These are phyloP conservation scores for Acorus gramineus DNA, from an alignment of 106 monocot species.

Conservation along the genomic window DNA sequence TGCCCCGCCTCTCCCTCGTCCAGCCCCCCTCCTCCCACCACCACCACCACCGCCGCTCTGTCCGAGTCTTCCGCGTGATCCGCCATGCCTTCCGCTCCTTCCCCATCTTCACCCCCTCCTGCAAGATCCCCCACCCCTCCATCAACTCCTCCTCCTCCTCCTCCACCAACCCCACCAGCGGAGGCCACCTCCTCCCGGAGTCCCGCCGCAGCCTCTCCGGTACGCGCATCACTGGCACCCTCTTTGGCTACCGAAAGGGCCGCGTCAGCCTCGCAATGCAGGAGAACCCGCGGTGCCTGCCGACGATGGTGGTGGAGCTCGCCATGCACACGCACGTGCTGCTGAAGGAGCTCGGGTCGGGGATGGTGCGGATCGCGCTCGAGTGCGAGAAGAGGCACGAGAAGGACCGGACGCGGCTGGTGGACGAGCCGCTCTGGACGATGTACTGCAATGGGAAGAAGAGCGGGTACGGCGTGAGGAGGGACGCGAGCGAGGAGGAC, in stretches of 20 bases:
- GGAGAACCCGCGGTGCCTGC: constrained; percentile 34
- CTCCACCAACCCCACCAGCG: too few relatives aligned
- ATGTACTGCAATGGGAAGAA: constrained; percentile 75
- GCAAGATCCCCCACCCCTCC: not conserved
- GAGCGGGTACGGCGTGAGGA: constrained; percentile 43
- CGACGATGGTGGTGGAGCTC: constrained; percentile 48
- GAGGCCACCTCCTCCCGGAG: not conserved
- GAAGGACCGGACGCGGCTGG: constrained; percentile 7
- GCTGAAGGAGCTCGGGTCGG: constrained; percentile 49
- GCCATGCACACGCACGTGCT: constrained; percentile 53
- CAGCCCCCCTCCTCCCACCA: constrained; percentile 21
- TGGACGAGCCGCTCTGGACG: constrained; percentile 57
- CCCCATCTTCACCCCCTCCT: constrained; percentile 5
- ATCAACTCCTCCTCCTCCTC: too few relatives aligned
- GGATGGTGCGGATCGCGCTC: constrained; percentile 60
- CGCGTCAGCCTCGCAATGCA: constrained; percentile 39
- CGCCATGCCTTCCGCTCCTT: too few relatives aligned
- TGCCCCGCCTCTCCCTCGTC: not conserved
- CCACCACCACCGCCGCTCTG: constrained; percentile 1
- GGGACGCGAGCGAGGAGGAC: constrained; percentile 49
- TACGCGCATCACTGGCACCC: constrained; percentile 28
- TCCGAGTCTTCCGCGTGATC: too few relatives aligned
- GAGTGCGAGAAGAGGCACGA: constrained; percentile 52
- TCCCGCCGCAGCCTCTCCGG: constrained; percentile 1
- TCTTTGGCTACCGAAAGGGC: constrained; percentile 40